These are phyloP conservation scores for Craterostigma plantagineum DNA, from an alignment of 257 asterid genomes.

Conservation along the genomic window DNA sequence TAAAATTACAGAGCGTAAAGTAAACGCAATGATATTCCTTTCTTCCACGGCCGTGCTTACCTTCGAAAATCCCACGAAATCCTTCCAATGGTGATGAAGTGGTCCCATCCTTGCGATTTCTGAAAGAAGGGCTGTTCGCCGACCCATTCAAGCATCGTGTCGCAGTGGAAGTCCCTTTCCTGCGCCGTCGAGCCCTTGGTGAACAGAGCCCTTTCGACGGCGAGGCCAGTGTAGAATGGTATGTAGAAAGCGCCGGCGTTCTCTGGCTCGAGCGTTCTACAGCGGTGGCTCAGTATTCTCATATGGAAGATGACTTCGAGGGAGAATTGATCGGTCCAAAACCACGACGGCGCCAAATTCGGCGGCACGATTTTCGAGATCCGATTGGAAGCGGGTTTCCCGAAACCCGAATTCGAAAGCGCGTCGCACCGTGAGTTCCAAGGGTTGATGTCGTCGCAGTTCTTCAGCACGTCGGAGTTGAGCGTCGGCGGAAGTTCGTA, in stretches of 20 bases:
- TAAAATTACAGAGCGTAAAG: no score
- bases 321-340: slow-evolving; percentile 64
- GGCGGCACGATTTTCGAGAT: slow-evolving; percentile 23
- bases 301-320: slow-evolving; percentile 40
- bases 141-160: slow-evolving; percentile 23
- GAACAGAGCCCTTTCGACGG: slow-evolving; percentile 28
- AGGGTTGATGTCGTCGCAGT: slow-evolving; percentile 38
- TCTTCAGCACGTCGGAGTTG: slow-evolving; percentile 29
- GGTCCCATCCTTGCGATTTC: slow-evolving; percentile 37
- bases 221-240: slow-evolving; percentile 47
- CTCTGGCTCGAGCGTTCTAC: slow-evolving; percentile 33
- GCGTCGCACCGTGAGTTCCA: slow-evolving; percentile 57
- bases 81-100: slow-evolving; percentile 41
- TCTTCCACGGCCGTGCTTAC: not conserved
- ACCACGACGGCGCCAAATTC: slow-evolving; percentile 30
- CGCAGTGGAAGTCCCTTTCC: slow-evolving; percentile 25
- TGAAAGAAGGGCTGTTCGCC: slow-evolving; percentile 21
- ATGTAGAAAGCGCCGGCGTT: slow-evolving; percentile 45
- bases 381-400: slow-evolving; percentile 19
- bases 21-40: no score
- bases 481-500: slow-evolving; percentile 36
- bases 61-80: slow-evolving; percentile 57
- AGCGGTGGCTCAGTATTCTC: slow-evolving; percentile 36
- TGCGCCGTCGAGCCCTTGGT: slow-evolving; percentile 17
- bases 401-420: slow-evolving; percentile 51